Conservation (phyloP, 2,329 filamentous ascomycete genomes). For the Talaromyces sp. region DNA sequence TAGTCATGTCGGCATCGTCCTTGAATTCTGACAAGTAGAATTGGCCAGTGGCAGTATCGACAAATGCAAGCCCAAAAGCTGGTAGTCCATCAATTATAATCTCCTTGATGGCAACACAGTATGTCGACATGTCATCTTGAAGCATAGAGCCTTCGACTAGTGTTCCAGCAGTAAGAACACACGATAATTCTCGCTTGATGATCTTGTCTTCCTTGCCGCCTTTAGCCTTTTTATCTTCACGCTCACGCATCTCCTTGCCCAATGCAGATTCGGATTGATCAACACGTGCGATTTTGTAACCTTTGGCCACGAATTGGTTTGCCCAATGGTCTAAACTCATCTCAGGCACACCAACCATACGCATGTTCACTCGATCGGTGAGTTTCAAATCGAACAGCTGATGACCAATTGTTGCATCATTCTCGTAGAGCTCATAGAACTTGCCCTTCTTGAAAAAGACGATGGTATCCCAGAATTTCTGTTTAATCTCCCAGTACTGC, state of each 20-base stretch:
- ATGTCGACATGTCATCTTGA: constrained; percentile 95
- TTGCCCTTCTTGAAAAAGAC: constrained; percentile 99
- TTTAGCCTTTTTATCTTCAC: constrained; percentile 61
- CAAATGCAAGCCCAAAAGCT: constrained; percentile 87
- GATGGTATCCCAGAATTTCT: constrained; percentile 94
- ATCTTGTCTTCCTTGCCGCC: constrained; percentile 81
- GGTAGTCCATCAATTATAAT: constrained; percentile 68
- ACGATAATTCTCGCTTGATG: constrained; percentile 85
- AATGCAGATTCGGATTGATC: constrained; percentile 96
- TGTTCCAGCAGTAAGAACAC: constrained; percentile 87
- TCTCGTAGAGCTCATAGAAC: constrained; percentile 97
- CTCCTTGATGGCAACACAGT: constrained; percentile 93
- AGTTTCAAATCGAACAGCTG: constrained; percentile 97
- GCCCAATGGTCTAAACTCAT: constrained; percentile 95
- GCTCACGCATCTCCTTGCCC: constrained; percentile 97
- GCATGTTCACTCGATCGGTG: constrained; percentile 98
- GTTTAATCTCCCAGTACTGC: constrained; percentile 99
- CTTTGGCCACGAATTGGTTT: constrained; percentile 96
- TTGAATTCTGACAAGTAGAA: constrained; percentile 91
- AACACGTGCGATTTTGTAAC: constrained; percentile 93
- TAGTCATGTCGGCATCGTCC: constrained; percentile 90
- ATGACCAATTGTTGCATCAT: constrained; percentile 93
- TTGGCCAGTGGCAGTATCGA: constrained; percentile 92
- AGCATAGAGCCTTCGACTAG: constrained; percentile 95
- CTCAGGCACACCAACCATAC: constrained; percentile 97